A percentile compares a stretch with the other conserved stretches of the same genome.
These are phyloP conservation scores for Tylopilus vinaceipallidus DNA, from an alignment of 768 basidiomycete genomes.

Conservation along the genomic window DNA sequence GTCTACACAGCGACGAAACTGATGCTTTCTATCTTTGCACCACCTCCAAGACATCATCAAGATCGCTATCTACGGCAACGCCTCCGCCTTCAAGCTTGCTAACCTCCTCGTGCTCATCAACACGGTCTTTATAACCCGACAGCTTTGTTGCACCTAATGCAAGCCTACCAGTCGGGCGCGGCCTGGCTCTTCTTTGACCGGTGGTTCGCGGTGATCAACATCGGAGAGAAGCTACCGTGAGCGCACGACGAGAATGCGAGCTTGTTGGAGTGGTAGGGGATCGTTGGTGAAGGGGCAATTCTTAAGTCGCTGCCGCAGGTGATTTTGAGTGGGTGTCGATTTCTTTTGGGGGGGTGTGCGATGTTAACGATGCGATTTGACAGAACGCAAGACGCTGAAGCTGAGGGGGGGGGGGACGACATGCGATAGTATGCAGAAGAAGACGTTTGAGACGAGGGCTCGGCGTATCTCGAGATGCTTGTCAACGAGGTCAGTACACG, in stretches of 20 bases:
- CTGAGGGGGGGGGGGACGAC: constrained; percentile 53
- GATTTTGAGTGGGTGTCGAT: constrained; percentile 66
- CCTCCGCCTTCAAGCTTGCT: constrained; percentile 63
- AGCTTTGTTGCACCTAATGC: constrained; percentile 75
- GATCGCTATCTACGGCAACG: constrained; percentile 59
- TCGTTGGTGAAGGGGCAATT: constrained; percentile 69
- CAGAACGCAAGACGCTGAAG: constrained; percentile 63
- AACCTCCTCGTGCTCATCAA: constrained; percentile 85
- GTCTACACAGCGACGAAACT: constrained; percentile 71
- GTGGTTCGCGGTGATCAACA: constrained; percentile 78
- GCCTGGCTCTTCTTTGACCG: constrained; percentile 75
- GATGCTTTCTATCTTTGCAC: constrained; percentile 41
- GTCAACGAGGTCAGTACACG: constrained; percentile 67
- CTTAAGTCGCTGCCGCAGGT: constrained; percentile 81
- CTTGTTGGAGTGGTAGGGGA: constrained; percentile 74
- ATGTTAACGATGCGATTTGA: neutral
- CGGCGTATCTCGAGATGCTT: constrained; percentile 83
- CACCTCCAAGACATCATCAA: constrained; percentile 62
- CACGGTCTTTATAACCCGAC: constrained; percentile 74
- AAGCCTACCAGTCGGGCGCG: constrained; percentile 52
- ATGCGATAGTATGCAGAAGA: constrained; percentile 56
- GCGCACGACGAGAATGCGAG: constrained; percentile 90
- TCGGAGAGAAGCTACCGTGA: constrained; percentile 59
- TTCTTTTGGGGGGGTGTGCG: too few species aligned
- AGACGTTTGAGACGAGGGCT: constrained; percentile 90